Percentiles rank a stretch among this genome's conserved stretches.
These are phyloP conservation scores for Teratosphaeria nubilosa DNA, from an alignment of 2,329 filamentous ascomycete genomes.

Conservation along the genomic window DNA sequence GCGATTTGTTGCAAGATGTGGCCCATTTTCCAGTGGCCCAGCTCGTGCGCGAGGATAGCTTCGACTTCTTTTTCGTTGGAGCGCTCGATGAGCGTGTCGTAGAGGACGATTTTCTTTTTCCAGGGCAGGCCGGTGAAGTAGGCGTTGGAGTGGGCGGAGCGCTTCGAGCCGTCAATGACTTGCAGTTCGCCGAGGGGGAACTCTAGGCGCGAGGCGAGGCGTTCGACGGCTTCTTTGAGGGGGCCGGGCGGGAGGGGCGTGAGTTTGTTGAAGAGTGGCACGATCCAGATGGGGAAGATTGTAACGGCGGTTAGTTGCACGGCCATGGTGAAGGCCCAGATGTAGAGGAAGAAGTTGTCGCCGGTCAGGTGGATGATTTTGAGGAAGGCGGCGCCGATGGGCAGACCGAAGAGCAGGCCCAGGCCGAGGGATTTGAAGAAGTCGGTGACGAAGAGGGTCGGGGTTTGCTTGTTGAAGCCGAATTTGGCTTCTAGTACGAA, in stretches of 20 bases:
- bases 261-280: constrained; percentile 96
- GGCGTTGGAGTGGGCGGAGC: constrained; percentile 79
- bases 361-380: constrained; percentile 91
- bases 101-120: constrained; percentile 99
- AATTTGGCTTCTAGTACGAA: constrained; percentile 96
- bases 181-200: constrained; percentile 90
- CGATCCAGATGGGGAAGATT: constrained; percentile 86
- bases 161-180: constrained; percentile 87
- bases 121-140: constrained; percentile 97
- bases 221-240: constrained; percentile 81
- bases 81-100: constrained; percentile 95
- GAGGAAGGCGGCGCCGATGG: constrained; percentile 84
- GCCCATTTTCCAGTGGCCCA: constrained; percentile 93
- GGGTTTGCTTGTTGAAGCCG: constrained; percentile 97
- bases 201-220: constrained; percentile 68
- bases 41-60: constrained; percentile 86
- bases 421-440: constrained; percentile 85
- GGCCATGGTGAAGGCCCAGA: constrained; percentile 84
- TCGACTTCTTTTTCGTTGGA: constrained; percentile 85
- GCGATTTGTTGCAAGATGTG: constrained; percentile 87
- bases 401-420: constrained; percentile 67
- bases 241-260: constrained; percentile 79
- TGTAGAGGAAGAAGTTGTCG: constrained; percentile 92
- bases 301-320: constrained; percentile 93
- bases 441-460: constrained; percentile 77